phyloP scores from a whole-genome alignment of 108 stramenopile species.

The Skeletonema costatum region DNA sequence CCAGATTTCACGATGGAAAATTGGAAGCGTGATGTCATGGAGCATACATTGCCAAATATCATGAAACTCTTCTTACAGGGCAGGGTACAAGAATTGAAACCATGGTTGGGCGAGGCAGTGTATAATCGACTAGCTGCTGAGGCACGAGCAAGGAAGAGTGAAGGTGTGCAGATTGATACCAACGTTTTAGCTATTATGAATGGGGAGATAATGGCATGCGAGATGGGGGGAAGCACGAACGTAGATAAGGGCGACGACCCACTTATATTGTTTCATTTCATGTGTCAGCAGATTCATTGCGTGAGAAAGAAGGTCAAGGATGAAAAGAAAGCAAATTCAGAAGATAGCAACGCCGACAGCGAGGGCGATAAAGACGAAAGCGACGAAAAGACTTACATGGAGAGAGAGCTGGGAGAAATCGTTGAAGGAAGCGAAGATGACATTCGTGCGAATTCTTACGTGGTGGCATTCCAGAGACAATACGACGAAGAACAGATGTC shows the following conservation, averaged over 20 bases:
- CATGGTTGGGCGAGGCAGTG: slow-evolving; percentile 90
- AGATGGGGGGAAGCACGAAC: slow-evolving; percentile 63
- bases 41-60: slow-evolving; percentile 87
- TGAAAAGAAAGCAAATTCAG: slow-evolving; percentile 45
- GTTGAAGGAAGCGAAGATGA: slow-evolving; percentile 93
- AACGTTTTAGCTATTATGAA: slow-evolving; percentile 96
- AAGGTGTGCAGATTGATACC: slow-evolving; percentile 92
- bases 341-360: slow-evolving; percentile 47
- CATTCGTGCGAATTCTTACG: slow-evolving; percentile 94
- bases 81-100: slow-evolving; percentile 82
- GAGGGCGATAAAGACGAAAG: slow-evolving; percentile 53
- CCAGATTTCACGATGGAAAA: slow-evolving; percentile 92
- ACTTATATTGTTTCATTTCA: slow-evolving; percentile 92
- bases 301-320: slow-evolving; percentile 83
- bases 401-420: slow-evolving; percentile 80
- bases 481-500: slow-evolving; percentile 91
- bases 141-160: slow-evolving; percentile 83
- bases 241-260: slow-evolving; percentile 88
- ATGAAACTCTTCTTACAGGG: slow-evolving; percentile 92
- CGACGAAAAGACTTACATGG: slow-evolving; percentile 36
- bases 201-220: slow-evolving; percentile 89
- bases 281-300: slow-evolving; percentile 99
- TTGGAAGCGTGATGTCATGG: slow-evolving; percentile 89
- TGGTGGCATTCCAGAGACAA: slow-evolving; percentile 94
- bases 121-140: slow-evolving; percentile 90